Evolutionary conservation across 768 basidiomycete species (phyloP), one percentile per base, ranked within the genome.

Genomic region (Cytidiella melzeri): DNA sequence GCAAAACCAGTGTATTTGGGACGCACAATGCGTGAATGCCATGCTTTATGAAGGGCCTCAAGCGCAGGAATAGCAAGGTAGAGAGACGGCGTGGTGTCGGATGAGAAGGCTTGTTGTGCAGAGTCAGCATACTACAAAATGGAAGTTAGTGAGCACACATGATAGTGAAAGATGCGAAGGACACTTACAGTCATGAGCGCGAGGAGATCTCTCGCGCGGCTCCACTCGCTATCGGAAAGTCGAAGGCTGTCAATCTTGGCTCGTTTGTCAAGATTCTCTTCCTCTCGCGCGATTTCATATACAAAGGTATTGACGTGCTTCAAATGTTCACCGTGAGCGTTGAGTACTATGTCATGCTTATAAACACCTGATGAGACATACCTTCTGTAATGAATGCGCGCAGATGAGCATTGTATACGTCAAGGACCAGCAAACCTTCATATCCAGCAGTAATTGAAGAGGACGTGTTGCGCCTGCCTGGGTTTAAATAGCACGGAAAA

Each of bases 371-470:
- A n/a, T n/a, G 40, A 20, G n/a, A 55, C 52, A 5, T 53, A 56
- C 55, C 40, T 52, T n/a, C 5, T 41, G 20, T 3, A 37, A 10
- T 9, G 25, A 24, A n/a, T 55, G 26, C 11, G 61, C 61, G 9
- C 50, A 48, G 18, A 52, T 42, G 7, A 61, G 45, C 67, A 69
- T 67, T 12, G 60, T 36, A 47, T 57, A 67, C 0, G 62, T 67
- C 0, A 61, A 68, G 1, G 60, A 69, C 66, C 69, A 70, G 7
- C 59, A 41, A 12, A 67, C 61, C 3, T 47, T 51, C 65, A 67
- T 66, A 45, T 68, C 60, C 13, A 66, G 34, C 4, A 67, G 30
- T 2, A 67, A 57, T 10, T 55, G 43, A 2, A 49, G n/a, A 12
- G 55, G 47, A 37, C 34, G 36, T 25, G 13, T 18, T 1, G 52